Percentiles rank a stretch among this genome's conserved stretches.
These are phyloP conservation scores for peach (Prunus persica) DNA, from an alignment of 306 rosid species.

Conservation along the genomic window Prunus_persica_NCBIv2 NC_034009.1:33707001-33707500, in stretches of 20 bases:
- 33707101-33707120: background rate
- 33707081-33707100: background rate
- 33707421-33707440: slow-evolving; percentile 6
- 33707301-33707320: background rate
- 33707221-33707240: background rate
- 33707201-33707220: background rate
- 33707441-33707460: background rate
- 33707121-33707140: background rate
- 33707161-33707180: background rate
- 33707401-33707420: background rate
- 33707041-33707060: background rate
- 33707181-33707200: background rate
- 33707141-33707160: background rate
- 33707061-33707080: slow-evolving; percentile 2
- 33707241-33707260: slow-evolving; percentile 1
- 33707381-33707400: background rate
- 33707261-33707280: background rate
- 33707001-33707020: background rate
- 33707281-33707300: background rate
- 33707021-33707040: slow-evolving; percentile 2
- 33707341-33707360: background rate
- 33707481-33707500: background rate
- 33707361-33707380: slow-evolving; percentile 2
- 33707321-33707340: background rate
- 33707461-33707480: slow-evolving; percentile 4